Evolutionary conservation across 495 filamentous ascomycete genomes (phyloP).

Genomic region (Tuber umbilicatum): DNA sequence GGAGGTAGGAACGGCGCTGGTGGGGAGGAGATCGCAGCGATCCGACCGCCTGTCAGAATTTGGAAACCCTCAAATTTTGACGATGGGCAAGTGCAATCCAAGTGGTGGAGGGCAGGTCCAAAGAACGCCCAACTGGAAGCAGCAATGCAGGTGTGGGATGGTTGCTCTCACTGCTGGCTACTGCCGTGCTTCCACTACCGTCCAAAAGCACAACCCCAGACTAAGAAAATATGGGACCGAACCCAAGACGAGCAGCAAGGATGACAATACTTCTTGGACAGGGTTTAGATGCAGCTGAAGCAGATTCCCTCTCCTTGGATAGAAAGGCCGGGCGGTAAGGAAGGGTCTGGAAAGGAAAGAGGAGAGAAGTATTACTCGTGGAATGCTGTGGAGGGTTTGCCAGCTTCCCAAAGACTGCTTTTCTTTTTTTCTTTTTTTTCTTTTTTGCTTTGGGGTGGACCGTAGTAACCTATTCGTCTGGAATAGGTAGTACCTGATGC

Average conservation of each 20-base stretch:
- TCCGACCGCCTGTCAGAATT: constrained; percentile 37
- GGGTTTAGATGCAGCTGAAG: constrained; percentile 21
- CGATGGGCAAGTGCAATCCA: constrained; percentile 26
- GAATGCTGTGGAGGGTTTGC: constrained; percentile 12
- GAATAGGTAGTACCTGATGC: constrained; percentile 13
- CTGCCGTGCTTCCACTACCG: constrained; percentile 5
- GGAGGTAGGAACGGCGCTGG: constrained; percentile 11
- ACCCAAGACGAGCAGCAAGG: constrained; percentile 25
- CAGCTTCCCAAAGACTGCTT: background rate
- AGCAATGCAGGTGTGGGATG: constrained; percentile 16
- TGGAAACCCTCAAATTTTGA: constrained; percentile 21
- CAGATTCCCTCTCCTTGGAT: constrained; percentile 15
- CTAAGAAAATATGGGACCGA: constrained; percentile 7
- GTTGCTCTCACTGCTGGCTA: background rate
- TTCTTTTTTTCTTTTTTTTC: constrained; percentile 11
- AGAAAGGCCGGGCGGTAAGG: constrained; percentile 7
- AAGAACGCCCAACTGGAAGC: constrained; percentile 22
- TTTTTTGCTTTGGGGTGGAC: constrained; percentile 30
- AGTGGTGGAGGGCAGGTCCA: constrained; percentile 19
- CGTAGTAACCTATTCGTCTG: constrained; percentile 1
- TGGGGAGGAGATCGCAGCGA: constrained; percentile 37
- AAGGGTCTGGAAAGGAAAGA: constrained; percentile 13
- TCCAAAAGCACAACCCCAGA: background rate
- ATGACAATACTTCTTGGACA: constrained; percentile 20
- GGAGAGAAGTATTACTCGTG: constrained; percentile 15